Evolutionary conservation across 164 flowering plant species (phyloP), one percentile per base, ranked within the genome.

Genomic region (Annona cherimola): DNA sequence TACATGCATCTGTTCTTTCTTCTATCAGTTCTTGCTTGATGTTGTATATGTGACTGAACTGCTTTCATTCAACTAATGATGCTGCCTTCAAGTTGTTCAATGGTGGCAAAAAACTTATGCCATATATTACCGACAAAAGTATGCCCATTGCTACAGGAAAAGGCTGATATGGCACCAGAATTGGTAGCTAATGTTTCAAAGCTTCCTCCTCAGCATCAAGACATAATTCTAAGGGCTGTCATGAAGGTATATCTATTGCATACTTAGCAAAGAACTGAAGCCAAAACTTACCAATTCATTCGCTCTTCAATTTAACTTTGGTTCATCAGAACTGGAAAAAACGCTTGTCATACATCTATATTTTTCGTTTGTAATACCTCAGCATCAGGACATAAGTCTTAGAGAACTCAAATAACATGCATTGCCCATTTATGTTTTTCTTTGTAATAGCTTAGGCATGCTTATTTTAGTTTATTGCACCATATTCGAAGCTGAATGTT

Each of bases 181-280:
- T 80, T 92, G 69, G 63, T 93, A 45, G 80, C 81, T n/a, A 82
- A 81, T 67, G 71, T 93, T 79, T 88, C 96, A 57, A 92, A 89
- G 82, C 83, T 91, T 78, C 88, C 98, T 74, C 74, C 80, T 73
- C 95, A 90, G 67, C 99, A 94, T 74, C 98, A 91, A 79, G 97
- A 90, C 72, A 89, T 91, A 69, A 61, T 92, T 42, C 69, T 94
- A 70, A 88, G 98, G 82, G 80, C 85, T 60, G 77, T 74, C 62
- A 69, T 74, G 2, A 89, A 90, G 98, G 98, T 92, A 71, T 40
- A 40, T 40, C 67, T 64, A 64, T 20, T 7, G 57, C 9, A 50
- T 50, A 12, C 57, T 50, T 50, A 2, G 14, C 14, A 7, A 50
- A 62, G 20, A 20, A 62, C 65, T 20, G 26, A 16, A 8, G 57